These are phyloP conservation scores for Erysimum cheiranthoides DNA, from an alignment of 345 rosid genomes.

Conservation along the genomic window DNA sequence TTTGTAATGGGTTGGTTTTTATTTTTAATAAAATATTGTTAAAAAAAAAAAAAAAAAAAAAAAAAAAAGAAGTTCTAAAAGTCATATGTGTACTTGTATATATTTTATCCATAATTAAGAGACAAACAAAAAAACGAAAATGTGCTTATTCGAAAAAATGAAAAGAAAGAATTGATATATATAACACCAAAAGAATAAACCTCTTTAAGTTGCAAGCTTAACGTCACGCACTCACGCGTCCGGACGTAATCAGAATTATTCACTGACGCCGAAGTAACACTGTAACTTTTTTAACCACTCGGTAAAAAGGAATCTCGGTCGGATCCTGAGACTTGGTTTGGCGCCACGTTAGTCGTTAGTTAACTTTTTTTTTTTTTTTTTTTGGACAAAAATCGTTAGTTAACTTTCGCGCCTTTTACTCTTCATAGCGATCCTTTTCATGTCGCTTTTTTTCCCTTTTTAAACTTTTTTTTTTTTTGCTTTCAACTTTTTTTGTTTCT, in stretches of 20 bases:
- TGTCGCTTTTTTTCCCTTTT: constrained; percentile 15
- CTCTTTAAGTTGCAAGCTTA: background rate
- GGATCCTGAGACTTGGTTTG: constrained; percentile 29
- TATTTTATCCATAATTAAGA: too few relatives aligned
- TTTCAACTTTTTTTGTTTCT: constrained; percentile 17
- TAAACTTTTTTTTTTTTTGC: background rate
- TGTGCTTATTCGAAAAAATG: background rate
- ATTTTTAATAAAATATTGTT: too few relatives aligned
- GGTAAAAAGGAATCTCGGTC: constrained; percentile 38
- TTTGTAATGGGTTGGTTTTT: too few relatives aligned
- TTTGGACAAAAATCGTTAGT: too few relatives aligned
- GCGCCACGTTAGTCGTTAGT: constrained; percentile 49
- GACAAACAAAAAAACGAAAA: background rate
- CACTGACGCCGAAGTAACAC: constrained; percentile 24
- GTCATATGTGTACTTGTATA: too few relatives aligned
- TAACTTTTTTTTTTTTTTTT: too few relatives aligned
- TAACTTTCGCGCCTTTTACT: constrained; percentile 49
- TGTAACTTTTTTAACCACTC: constrained; percentile 15
- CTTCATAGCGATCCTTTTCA: constrained; percentile 34
- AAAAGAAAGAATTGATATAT: background rate
- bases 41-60: too few relatives aligned
- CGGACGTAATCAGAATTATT: constrained; percentile 25
- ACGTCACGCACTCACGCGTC: constrained; percentile 27
- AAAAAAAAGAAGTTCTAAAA: too few relatives aligned
- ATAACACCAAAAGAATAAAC: background rate